Evolutionary conservation across 495 filamentous ascomycete genomes (phyloP), one percentile per base, ranked within the genome.

Genomic region (Daldinia vernicosa): DNA sequence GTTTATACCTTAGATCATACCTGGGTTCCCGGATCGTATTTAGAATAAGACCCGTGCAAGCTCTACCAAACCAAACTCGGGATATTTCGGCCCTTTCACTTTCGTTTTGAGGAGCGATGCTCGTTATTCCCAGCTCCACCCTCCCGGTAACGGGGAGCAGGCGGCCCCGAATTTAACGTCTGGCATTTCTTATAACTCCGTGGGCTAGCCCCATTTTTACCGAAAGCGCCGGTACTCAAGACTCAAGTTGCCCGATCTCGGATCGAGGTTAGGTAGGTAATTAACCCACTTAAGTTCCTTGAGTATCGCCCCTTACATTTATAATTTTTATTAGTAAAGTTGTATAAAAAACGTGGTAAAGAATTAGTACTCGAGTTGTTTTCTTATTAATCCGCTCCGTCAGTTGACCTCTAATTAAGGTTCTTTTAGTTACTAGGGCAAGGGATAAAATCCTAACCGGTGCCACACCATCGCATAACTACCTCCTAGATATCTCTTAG

Each of bases 91-190:
- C 24, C 37, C 57, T 32, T 61, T 22, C 15, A 11, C 9, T n/a
- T 37, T 35, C 27, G 54, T 11, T 15, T 53, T 4, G 30, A 60
- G 27, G 59, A 51, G 22, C 22, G 9, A 47, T 22, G 3, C 43
- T 47, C 43, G 9, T 40, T 19, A 17, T 57, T 45, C 63, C 17
- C 53, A 40, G 56, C 61, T 62, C 62, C 57, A 40, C 50, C 50
- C 51, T 53, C 53, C 8, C 59, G 63, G 24, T 54, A 59, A 27
- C 63, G 40, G 69, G 51, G 9, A 28, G 5, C 47, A 22, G 53
- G 51, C 63, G 58, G 51, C 53, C 35, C 69, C 43, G 54, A 56
- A 32, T 60, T 24, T 17, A 39, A 72, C 69, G 59, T 72, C 63
- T 59, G 3, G 45, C 27, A 22, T 24, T 27, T 27, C 24, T 3